Evolutionary conservation across 495 filamentous ascomycete species (phyloP).

Genomic region (Penicillium canariense): DNA sequence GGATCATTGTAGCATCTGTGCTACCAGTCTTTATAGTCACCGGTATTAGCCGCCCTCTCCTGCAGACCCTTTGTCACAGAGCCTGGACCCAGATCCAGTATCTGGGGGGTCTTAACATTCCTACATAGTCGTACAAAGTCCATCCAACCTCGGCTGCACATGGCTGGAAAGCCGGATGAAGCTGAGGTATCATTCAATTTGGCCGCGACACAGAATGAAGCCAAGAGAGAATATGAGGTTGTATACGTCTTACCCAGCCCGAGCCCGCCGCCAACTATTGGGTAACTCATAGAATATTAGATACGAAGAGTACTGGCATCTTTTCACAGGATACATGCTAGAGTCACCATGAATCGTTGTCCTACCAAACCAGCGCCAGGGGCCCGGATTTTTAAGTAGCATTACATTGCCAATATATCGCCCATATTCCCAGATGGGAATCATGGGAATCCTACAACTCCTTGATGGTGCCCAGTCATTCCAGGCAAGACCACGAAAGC

Average conservation of each 20-base stretch:
- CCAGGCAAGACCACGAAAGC: background rate
- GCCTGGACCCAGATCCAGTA: background rate
- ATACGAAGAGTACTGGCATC: background rate
- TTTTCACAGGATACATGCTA: background rate
- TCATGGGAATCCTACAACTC: too few relatives aligned
- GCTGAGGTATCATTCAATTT: background rate
- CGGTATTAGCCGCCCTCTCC: background rate
- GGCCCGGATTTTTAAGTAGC: background rate
- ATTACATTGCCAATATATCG: background rate
- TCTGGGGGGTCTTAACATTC: background rate
- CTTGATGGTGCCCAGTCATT: too few relatives aligned
- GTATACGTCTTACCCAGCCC: background rate
- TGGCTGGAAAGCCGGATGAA: background rate
- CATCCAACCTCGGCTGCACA: background rate
- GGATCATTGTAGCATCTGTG: background rate
- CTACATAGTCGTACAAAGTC: background rate
- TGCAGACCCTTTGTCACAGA: background rate
- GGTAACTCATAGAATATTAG: background rate
- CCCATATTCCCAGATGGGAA: too few relatives aligned
- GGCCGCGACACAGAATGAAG: background rate
- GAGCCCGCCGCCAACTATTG: background rate
- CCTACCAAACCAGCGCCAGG: background rate
- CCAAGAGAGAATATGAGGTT: background rate
- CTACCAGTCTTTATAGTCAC: background rate
- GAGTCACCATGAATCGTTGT: background rate